A percentile compares a stretch with the other conserved stretches of the same genome.
Evolutionary conservation across 108 stramenopile species (phyloP).

Genomic region (Bacterosira constricta): DNA sequence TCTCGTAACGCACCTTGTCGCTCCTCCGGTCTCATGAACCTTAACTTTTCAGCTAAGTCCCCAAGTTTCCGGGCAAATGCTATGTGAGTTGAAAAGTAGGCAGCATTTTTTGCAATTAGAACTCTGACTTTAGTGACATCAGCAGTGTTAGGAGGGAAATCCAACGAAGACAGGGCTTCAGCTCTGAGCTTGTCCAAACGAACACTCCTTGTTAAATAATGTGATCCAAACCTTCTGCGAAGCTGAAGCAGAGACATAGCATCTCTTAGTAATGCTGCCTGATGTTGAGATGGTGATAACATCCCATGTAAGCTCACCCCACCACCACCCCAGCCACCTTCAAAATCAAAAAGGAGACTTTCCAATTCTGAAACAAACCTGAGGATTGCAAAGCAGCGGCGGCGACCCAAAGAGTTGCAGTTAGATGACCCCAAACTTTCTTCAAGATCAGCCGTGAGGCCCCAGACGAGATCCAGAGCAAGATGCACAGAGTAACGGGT

Average conservation of each 20-base stretch:
- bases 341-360: constrained; percentile 80
- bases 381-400: constrained; percentile 73
- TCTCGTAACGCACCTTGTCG: constrained; percentile 49
- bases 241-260: constrained; percentile 68
- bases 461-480: constrained; percentile 82
- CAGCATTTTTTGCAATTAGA: constrained; percentile 79
- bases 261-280: constrained; percentile 60
- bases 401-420: constrained; percentile 48
- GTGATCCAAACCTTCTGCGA: constrained; percentile 56
- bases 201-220: constrained; percentile 67
- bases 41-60: constrained; percentile 82
- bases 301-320: constrained; percentile 72
- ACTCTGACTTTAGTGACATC: constrained; percentile 48
- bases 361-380: constrained; percentile 87
- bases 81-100: constrained; percentile 83
- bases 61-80: constrained; percentile 76
- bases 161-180: constrained; percentile 36
- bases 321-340: constrained; percentile 87
- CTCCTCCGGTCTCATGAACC: constrained; percentile 64
- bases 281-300: constrained; percentile 70
- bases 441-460: constrained; percentile 84
- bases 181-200: constrained; percentile 59
- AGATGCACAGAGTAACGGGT: constrained; percentile 76
- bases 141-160: constrained; percentile 28
- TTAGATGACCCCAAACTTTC: constrained; percentile 56